A percentile compares a stretch with the other conserved stretches of the same genome.
These are phyloP conservation scores for Boletus vermiculosoides DNA, from an alignment of 768 basidiomycete genomes.

Conservation along the genomic window DNA sequence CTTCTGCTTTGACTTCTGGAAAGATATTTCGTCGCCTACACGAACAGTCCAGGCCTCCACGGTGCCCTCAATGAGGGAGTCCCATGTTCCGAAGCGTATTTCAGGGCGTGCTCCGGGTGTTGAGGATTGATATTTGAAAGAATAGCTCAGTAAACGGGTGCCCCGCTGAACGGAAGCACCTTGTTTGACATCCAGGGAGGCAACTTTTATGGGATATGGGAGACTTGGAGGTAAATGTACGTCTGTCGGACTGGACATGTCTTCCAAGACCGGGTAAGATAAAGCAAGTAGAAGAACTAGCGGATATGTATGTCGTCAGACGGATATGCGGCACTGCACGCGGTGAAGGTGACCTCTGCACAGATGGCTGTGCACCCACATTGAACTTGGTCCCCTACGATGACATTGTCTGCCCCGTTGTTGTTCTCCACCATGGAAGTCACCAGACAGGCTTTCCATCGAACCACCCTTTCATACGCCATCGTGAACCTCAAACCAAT, in stretches of 20 bases:
- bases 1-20: slow-evolving; percentile 54
- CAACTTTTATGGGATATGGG: slow-evolving; percentile 84
- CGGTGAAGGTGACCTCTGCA: neutral
- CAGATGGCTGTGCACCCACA: slow-evolving; percentile 22
- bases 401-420: slow-evolving; percentile 31
- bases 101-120: slow-evolving; percentile 51
- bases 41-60: slow-evolving; percentile 70
- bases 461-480: slow-evolving; percentile 67
- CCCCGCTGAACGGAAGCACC: slow-evolving; percentile 60
- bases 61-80: slow-evolving; percentile 79
- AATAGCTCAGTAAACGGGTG: slow-evolving; percentile 78
- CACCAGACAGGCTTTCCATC: slow-evolving; percentile 72
- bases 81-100: slow-evolving; percentile 87
- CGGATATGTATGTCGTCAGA: slow-evolving; percentile 19
- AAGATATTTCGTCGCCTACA: slow-evolving; percentile 61
- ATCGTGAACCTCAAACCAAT: slow-evolving; percentile 96
- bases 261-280: neutral
- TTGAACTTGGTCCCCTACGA: neutral
- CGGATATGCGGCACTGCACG: neutral
- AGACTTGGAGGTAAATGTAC: slow-evolving; percentile 74
- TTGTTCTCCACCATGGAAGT: slow-evolving; percentile 83
- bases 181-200: slow-evolving; percentile 57
- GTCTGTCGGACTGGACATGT: slow-evolving; percentile 64
- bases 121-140: slow-evolving; percentile 60
- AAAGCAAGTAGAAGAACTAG: neutral